Conservation (phyloP, 1,284 basidiomycete genomes). For the Papiliotrema flavescens region DNA sequence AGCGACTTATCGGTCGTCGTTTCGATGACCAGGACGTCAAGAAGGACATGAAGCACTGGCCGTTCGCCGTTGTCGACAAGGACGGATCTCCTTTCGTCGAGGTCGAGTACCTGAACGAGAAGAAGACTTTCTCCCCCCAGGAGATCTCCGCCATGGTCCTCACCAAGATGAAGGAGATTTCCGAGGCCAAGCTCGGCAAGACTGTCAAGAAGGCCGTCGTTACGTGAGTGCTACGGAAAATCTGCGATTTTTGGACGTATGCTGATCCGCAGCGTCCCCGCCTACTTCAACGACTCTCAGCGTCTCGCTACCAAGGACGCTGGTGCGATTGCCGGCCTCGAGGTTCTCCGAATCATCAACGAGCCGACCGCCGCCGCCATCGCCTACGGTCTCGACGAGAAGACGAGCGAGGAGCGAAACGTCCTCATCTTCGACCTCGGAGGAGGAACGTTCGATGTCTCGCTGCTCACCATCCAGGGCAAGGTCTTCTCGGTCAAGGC, state of each 20-base stretch:
- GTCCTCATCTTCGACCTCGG: slow-evolving; percentile 99
- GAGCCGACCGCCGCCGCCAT: slow-evolving; percentile 57
- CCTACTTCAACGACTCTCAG: slow-evolving; percentile 68
- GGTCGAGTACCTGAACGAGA: slow-evolving; percentile 60
- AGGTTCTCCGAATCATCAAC: slow-evolving; percentile 68
- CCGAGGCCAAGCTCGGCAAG: slow-evolving; percentile 62
- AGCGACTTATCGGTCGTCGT: slow-evolving; percentile 94
- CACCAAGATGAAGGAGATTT: slow-evolving; percentile 91
- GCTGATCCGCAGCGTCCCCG: slow-evolving; percentile 58
- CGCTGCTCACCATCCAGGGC: slow-evolving; percentile 60
- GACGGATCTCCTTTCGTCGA: slow-evolving; percentile 58
- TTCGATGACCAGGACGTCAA: slow-evolving; percentile 69
- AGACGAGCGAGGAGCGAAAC: slow-evolving; percentile 87
- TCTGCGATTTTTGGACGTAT: neutral
- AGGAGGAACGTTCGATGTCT: slow-evolving; percentile 76
- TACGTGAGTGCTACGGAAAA: slow-evolving; percentile 46
- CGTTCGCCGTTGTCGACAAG: slow-evolving; percentile 59
- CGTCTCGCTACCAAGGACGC: slow-evolving; percentile 63
- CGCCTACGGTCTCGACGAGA: slow-evolving; percentile 63
- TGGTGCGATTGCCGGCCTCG: slow-evolving; percentile 61
- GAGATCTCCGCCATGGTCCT: slow-evolving; percentile 98
- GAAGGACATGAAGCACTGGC: slow-evolving; percentile 70
- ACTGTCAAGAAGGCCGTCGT: slow-evolving; percentile 63
- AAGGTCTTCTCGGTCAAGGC: slow-evolving; percentile 66
- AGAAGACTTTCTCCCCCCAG: slow-evolving; percentile 60